Base-by-base conservation (phyloP, 768 basidiomycete species). In the Mycena leptocephala region DNA sequence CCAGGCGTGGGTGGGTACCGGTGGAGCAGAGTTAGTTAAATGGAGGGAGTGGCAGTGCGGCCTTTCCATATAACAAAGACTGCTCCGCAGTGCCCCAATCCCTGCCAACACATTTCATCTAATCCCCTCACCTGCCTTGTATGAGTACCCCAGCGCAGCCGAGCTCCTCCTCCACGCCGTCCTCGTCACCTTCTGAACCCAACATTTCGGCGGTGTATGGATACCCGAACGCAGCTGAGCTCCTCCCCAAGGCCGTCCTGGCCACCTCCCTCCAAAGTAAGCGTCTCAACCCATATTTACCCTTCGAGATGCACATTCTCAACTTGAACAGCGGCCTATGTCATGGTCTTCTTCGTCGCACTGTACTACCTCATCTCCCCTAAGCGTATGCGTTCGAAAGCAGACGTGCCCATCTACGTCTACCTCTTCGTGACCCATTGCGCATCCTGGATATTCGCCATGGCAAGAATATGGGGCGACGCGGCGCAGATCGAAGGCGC, bases 371-470 rank as follows among this genome's bases (percentile, higher is more conserved):
- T 37, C 35, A 37, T 37, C 35, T 37, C 35, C 35, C 35, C 35
- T 37, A 37, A 37, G 35, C 35, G 35, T 13, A 37, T 37, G 13
- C 35, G 35, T 37, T 37, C 35, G 35, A 37, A 37, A 61, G 41
- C 68, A 30, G 68, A 70, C 53, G 55, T 70, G 32, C 68, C 68
- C 35, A 70, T 70, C 41, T 70, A 70, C 68, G 53, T 59, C 53
- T 70, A 70, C 68, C 68, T 70, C 68, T 70, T 70, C 53, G 68
- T 70, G 56, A 70, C 68, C 53, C 68, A 70, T 55, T 70, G 68
- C 68, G 68, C 68, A 39, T 70, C 68, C 22, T 70, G 68, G 68
- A 70, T 70, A 58, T 70, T 70, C 35, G 68, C 58, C 55, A 48
- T 70, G 37, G 68, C 68, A 61, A 56, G 68, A 58, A 48, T 70